A percentile compares a stretch with the other conserved stretches of the same genome.
These are phyloP conservation scores for Thermochaetoides dissita DNA, from an alignment of 2,329 filamentous ascomycete genomes.

Conservation along the genomic window DNA sequence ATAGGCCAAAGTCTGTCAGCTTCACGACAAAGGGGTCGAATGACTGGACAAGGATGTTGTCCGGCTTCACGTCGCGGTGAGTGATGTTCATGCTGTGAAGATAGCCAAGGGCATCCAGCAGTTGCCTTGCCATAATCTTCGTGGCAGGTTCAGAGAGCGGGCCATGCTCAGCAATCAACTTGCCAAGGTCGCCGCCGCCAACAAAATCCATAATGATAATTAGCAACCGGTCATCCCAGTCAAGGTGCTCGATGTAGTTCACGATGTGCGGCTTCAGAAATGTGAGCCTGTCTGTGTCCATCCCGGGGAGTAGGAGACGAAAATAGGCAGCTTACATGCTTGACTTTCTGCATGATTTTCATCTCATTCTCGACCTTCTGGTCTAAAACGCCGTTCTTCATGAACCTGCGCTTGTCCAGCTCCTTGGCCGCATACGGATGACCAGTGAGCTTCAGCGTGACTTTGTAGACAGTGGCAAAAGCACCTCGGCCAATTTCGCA, in stretches of 20 bases:
- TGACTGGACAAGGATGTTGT: slow-evolving; percentile 81
- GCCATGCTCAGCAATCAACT: slow-evolving; percentile 48
- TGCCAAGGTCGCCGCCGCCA: slow-evolving; percentile 67
- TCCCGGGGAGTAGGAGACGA: not conserved
- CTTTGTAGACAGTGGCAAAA: slow-evolving; percentile 85
- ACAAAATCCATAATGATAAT: slow-evolving; percentile 98
- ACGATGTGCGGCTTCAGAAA: slow-evolving; percentile 64
- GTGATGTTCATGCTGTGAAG: slow-evolving; percentile 81
- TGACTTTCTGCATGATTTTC: slow-evolving; percentile 78
- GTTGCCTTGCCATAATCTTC: slow-evolving; percentile 59
- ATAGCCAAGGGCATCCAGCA: slow-evolving; percentile 72
- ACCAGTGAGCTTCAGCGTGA: slow-evolving; percentile 75
- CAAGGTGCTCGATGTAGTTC: slow-evolving; percentile 76
- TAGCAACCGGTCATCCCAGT: slow-evolving; percentile 67
- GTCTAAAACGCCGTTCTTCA: slow-evolving; percentile 82
- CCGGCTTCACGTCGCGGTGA: slow-evolving; percentile 95
- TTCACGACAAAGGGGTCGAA: slow-evolving; percentile 68
- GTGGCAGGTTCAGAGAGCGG: slow-evolving; percentile 53
- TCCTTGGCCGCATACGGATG: slow-evolving; percentile 83
- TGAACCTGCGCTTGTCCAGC: slow-evolving; percentile 80
- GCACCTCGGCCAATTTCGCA: slow-evolving; percentile 79
- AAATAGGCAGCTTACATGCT: slow-evolving; percentile 52
- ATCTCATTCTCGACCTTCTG: slow-evolving; percentile 94
- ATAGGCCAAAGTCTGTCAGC: slow-evolving; percentile 89
- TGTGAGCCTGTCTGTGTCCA: not conserved